Percentiles rank a stretch among this genome's conserved stretches.
phyloP scores from a whole-genome alignment of 768 basidiomycete species.

The Russula compacta region DNA sequence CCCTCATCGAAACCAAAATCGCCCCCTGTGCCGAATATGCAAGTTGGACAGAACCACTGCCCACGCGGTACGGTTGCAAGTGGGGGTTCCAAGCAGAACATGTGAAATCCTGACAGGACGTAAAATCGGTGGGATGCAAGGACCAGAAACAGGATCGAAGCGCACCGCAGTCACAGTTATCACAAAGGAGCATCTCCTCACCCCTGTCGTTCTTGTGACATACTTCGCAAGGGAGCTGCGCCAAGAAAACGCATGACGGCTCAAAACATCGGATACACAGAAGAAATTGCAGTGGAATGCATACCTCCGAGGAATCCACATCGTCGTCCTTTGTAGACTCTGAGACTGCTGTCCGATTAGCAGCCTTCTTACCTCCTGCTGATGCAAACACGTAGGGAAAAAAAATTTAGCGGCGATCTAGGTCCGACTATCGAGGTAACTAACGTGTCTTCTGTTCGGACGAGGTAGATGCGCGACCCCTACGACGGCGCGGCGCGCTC shows the following conservation, averaged over 20 bases:
- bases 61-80: conserved; percentile 78
- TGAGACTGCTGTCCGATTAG: conserved; percentile 7
- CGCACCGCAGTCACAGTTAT: conserved; percentile 75
- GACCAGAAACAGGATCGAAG: neutral
- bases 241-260: conserved; percentile 5
- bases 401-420: neutral
- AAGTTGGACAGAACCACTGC: conserved; percentile 93
- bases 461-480: conserved; percentile 44
- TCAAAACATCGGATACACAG: conserved; percentile 1
- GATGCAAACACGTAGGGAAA: neutral
- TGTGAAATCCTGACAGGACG: conserved; percentile 74
- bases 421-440: conserved; percentile 5
- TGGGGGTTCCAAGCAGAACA: conserved; percentile 93
- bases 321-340: conserved; percentile 15
- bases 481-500: conserved; percentile 35
- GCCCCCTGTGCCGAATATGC: conserved; percentile 82
- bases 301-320: conserved; percentile 15
- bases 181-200: conserved; percentile 87
- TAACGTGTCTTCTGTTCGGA: conserved; percentile 37
- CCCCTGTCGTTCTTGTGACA: conserved; percentile 84
- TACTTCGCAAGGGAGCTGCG: conserved; percentile 82
- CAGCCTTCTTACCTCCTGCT: conserved; percentile 16
- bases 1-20: conserved; percentile 99
- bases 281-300: neutral
- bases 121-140: neutral